Evolutionary conservation across 495 filamentous ascomycete genomes (phyloP).

Genomic region (Xylaria castorea): DNA sequence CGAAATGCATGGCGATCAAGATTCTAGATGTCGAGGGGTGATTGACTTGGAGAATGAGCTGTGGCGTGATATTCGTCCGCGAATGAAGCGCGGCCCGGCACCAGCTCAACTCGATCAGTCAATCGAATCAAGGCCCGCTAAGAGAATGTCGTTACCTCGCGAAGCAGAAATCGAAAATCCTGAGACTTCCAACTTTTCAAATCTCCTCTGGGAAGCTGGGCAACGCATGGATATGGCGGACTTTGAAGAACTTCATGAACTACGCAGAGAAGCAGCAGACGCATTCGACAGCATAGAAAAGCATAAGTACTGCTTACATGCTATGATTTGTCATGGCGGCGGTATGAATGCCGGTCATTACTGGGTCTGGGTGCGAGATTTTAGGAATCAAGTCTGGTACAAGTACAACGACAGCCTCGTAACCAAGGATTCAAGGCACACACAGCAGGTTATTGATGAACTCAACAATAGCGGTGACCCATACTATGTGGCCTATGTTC

Average conservation of each 20-base stretch:
- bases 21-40: not conserved
- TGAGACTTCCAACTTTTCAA: slow-evolving; percentile 16
- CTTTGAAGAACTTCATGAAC: slow-evolving; percentile 16
- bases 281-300: slow-evolving; percentile 56
- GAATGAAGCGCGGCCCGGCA: slow-evolving; percentile 2
- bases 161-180: not conserved
- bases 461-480: slow-evolving; percentile 71
- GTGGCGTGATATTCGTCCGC: slow-evolving; percentile 18
- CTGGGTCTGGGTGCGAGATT: slow-evolving; percentile 96
- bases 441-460: slow-evolving; percentile 68
- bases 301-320: slow-evolving; percentile 82
- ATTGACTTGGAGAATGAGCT: slow-evolving; percentile 21
- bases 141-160: slow-evolving; percentile 4
- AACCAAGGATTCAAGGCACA: slow-evolving; percentile 60
- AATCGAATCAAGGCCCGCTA: not conserved
- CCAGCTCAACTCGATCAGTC: slow-evolving; percentile 1
- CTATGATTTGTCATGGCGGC: slow-evolving; percentile 90
- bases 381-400: slow-evolving; percentile 79
- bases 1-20: not conserved
- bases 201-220: slow-evolving; percentile 27
- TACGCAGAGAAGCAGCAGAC: slow-evolving; percentile 44
- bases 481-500: slow-evolving; percentile 88
- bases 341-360: slow-evolving; percentile 78
- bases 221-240: slow-evolving; percentile 26
- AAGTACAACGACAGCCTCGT: slow-evolving; percentile 93